These are phyloP conservation scores for Conoideocrella luteorostrata DNA, from an alignment of 2,329 filamentous ascomycete species.

Conservation along the genomic window DNA sequence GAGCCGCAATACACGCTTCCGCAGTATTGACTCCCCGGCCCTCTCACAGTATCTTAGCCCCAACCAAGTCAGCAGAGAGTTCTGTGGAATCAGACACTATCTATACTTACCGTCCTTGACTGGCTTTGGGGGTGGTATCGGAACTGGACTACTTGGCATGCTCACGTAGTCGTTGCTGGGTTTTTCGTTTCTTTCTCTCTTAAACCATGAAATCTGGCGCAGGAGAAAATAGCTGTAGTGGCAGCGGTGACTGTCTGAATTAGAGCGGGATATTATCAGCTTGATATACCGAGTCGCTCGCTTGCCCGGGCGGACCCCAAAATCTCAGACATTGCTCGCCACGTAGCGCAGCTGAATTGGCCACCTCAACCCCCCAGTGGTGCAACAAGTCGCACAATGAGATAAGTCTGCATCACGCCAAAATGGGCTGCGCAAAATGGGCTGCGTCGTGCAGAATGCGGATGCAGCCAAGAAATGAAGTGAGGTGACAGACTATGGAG, in stretches of 20 bases:
- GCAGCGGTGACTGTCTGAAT: no score
- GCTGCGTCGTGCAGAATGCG: not conserved
- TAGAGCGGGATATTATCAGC: not conserved
- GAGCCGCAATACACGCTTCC: conserved; percentile 12
- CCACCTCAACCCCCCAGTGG: not conserved
- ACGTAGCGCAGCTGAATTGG: conserved; percentile 2
- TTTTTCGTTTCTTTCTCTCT: not conserved
- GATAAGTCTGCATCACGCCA: not conserved
- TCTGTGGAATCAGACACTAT: no score
- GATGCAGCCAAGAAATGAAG: not conserved
- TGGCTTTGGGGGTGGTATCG: conserved; percentile 4
- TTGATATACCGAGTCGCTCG: conserved; percentile 1
- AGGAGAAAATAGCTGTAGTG: not conserved
- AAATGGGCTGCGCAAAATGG: no score
- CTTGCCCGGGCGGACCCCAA: not conserved
- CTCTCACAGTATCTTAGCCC: not conserved
- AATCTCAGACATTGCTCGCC: conserved; percentile 1
- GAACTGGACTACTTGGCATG: conserved; percentile 8
- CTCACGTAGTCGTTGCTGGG: not conserved
- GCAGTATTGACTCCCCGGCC: conserved; percentile 10
- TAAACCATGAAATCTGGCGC: not conserved
- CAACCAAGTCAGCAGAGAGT: no score
- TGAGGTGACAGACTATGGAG: not conserved
- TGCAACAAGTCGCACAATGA: conserved; percentile 1
- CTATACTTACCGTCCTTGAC: conserved; percentile 4